Evolutionary conservation across 108 stramenopile species (phyloP), one percentile per base, ranked within the genome.

Genomic region (Skeletonema grethae): DNA sequence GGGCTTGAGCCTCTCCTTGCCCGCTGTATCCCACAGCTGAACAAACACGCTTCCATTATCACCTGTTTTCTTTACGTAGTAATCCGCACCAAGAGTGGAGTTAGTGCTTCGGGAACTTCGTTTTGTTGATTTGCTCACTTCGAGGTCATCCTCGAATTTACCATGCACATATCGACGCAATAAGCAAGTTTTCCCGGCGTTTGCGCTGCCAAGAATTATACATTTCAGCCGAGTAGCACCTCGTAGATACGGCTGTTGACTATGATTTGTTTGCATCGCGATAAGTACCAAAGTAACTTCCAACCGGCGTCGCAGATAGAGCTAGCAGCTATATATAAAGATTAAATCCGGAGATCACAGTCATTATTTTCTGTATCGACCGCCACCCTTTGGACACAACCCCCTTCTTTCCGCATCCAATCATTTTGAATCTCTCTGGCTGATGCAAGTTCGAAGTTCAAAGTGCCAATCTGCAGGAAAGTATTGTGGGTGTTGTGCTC

Each of bases 11-110:
- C 77, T 75, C 68, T 92, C 90, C 61, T 81, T 61, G 15, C 93
- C 93, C 3, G 86, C 88, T 12, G 93, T 94, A 72, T 94, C 93
- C 88, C 90, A 91, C 9, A 91, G 57, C 70, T 90, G 89, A 13
- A 90, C 59, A 68, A 69, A 45, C 64, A 55, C 28, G 70, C 66
- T 55, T 24, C 53, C 20, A 35, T 82, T 67, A 8, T 61, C 36
- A 38, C 36, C 28, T 55, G 65, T 56, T 57, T 70, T 76, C 63
- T 77, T 72, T 7, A 77, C 60, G 34, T 82, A 79, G 46, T 79
- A 79, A 53, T 79, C 78, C 15, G 78, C 78, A 0, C 78, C 78
- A n/a, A 62, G 39, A 12, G 80, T 81, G 8, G 68, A 74, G 32
- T 43, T 73, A 11, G 69, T 66, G 46, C 36, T 57, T 57, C 58